Conservation (phyloP, 1,284 basidiomycete species). For the Sanghuangporus sanghuang region DNA sequence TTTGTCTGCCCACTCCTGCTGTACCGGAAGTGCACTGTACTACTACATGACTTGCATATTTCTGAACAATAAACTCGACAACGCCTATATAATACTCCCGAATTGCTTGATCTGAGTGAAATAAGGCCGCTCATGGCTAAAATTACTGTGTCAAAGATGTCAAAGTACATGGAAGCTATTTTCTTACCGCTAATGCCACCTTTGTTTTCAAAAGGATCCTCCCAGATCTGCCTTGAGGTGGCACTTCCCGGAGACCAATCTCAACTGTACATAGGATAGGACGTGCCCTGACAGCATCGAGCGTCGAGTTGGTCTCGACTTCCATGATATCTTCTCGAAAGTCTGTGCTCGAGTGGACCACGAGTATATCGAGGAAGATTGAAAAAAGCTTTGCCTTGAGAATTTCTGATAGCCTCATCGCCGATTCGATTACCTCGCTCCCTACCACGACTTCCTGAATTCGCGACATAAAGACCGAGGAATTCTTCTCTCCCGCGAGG, state of each 20-base stretch:
- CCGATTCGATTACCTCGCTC: background rate
- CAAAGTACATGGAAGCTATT: background rate
- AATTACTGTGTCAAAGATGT: background rate
- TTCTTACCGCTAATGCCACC: background rate
- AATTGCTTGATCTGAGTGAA: no score
- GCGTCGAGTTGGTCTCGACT: background rate
- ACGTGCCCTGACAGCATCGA: background rate
- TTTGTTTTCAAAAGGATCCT: background rate
- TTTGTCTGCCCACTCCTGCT: no score
- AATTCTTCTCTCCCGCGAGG: background rate
- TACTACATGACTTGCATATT: no score
- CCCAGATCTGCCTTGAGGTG: background rate
- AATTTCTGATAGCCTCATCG: background rate
- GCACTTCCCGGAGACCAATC: background rate
- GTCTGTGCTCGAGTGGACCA: background rate
- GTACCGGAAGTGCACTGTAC: no score
- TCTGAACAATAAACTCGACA: no score
- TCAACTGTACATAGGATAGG: background rate
- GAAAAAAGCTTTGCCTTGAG: slow-evolving; percentile 4
- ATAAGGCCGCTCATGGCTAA: background rate
- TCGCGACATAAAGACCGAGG: background rate
- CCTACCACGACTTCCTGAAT: background rate
- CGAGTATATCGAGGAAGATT: background rate
- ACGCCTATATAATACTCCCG: no score
- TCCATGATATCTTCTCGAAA: slow-evolving; percentile 2